A percentile compares a stretch with the other conserved stretches of the same genome.
Conservation (phyloP, 768 basidiomycete species). For the Lactarius pseudohatsudake region DNA sequence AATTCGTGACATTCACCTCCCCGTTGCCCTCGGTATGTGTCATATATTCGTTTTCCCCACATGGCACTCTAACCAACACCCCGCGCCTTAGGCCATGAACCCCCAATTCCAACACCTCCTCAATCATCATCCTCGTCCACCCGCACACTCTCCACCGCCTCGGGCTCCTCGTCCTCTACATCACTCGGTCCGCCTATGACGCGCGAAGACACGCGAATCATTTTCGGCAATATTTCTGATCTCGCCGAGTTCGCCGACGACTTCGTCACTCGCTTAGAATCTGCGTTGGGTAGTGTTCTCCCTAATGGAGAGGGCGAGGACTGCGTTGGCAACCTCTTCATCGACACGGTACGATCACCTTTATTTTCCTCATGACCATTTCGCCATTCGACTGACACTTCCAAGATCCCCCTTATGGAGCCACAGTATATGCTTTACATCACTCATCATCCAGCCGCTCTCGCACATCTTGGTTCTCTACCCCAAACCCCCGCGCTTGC, state of each 20-base stretch:
- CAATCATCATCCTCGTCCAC: constrained; percentile 49
- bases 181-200: constrained; percentile 60
- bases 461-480: constrained; percentile 60
- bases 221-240: constrained; percentile 77
- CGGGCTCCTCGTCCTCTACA: constrained; percentile 45
- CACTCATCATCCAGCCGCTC: constrained; percentile 72
- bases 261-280: constrained; percentile 63
- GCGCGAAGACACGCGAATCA: constrained; percentile 62
- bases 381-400: constrained; percentile 15
- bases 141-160: constrained; percentile 51
- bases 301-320: constrained; percentile 71
- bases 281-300: constrained; percentile 60
- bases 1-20: constrained; percentile 75
- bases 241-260: constrained; percentile 69
- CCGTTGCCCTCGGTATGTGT: constrained; percentile 67
- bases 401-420: constrained; percentile 67
- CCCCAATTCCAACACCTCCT: constrained; percentile 39
- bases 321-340: constrained; percentile 65
- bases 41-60: constrained; percentile 6
- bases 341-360: constrained; percentile 53
- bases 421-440: constrained; percentile 78
- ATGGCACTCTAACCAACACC: neutral
- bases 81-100: constrained; percentile 39
- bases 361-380: constrained; percentile 2
- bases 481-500: constrained; percentile 56